Evolutionary conservation across 2,329 filamentous ascomycete genomes (phyloP).

Genomic region (Coniella lustricola): DNA sequence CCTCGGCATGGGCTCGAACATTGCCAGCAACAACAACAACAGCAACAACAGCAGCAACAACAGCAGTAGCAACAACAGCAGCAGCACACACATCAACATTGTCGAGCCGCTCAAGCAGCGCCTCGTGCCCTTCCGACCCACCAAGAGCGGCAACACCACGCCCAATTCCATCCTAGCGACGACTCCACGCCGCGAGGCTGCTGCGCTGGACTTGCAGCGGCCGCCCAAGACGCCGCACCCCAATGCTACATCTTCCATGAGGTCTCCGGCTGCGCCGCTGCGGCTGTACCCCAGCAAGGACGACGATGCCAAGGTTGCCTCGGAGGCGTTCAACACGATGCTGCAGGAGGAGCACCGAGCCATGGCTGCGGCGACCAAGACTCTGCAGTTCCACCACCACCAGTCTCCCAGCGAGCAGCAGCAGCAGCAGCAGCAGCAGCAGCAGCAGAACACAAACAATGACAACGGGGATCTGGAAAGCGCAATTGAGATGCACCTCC

Average conservation of each 20-base stretch:
- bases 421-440: background rate
- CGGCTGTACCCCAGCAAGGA: conserved; percentile 12
- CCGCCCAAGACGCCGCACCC: conserved; percentile 10
- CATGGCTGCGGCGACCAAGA: background rate
- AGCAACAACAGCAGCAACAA: background rate
- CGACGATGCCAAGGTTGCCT: conserved; percentile 13
- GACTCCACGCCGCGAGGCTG: background rate
- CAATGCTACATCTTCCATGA: background rate
- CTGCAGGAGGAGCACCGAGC: conserved; percentile 13
- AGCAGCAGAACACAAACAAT: background rate
- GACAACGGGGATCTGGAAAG: conserved; percentile 6
- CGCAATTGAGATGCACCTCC: conserved; percentile 3
- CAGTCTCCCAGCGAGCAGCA: no score
- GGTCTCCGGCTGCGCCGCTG: background rate
- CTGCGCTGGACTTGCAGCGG: background rate
- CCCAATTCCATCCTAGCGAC: background rate
- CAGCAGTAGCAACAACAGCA: background rate
- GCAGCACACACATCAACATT: background rate
- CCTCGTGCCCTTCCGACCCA: conserved; percentile 11
- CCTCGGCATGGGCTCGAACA: conserved; percentile 6
- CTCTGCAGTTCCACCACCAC: no score
- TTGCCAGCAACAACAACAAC: background rate
- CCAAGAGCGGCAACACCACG: background rate
- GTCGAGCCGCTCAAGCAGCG: conserved; percentile 12
- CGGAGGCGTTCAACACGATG: conserved; percentile 12